Percentiles rank a stretch among this genome's conserved stretches.
phyloP scores from a whole-genome alignment of 257 asterid species.

The Verbena officinalis region DNA sequence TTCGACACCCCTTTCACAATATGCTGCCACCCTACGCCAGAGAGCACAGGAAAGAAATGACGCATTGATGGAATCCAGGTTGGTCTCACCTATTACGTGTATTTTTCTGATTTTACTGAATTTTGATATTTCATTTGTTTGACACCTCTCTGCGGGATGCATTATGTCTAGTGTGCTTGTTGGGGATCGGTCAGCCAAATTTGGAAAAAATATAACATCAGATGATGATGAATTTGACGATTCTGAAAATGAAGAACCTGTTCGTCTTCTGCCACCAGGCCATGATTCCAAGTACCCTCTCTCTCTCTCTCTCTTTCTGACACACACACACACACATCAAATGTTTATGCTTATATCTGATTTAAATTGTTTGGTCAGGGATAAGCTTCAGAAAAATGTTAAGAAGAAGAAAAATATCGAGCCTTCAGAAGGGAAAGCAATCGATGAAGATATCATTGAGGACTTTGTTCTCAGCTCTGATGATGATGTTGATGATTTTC shows the following conservation, averaged over 20 bases:
- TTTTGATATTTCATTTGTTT: not conserved
- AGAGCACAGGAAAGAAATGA: slow-evolving; percentile 70
- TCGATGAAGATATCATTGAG: slow-evolving; percentile 75
- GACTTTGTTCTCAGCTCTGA: slow-evolving; percentile 85
- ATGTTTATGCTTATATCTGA: slow-evolving; percentile 12
- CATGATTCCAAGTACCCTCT: slow-evolving; percentile 50
- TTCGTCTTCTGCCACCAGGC: slow-evolving; percentile 47
- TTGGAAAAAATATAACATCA: slow-evolving; percentile 41
- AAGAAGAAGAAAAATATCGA: slow-evolving; percentile 41
- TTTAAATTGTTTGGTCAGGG: slow-evolving; percentile 35
- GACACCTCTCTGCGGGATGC: slow-evolving; percentile 9
- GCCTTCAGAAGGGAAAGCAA: slow-evolving; percentile 37
- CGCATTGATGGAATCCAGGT: slow-evolving; percentile 81
- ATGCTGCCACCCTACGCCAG: slow-evolving; percentile 62
- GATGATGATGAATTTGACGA: slow-evolving; percentile 61
- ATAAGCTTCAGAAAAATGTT: slow-evolving; percentile 38
- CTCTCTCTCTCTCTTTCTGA: slow-evolving; percentile 29
- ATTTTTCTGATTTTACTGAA: not conserved
- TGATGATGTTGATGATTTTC: slow-evolving; percentile 70
- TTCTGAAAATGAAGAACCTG: slow-evolving; percentile 47
- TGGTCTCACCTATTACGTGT: slow-evolving; percentile 8
- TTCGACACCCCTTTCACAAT: slow-evolving; percentile 71
- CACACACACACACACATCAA: too few relatives aligned
- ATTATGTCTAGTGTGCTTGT: slow-evolving; percentile 54
- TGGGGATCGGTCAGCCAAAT: slow-evolving; percentile 62